These are phyloP conservation scores for Pythium grandisporangium DNA, from an alignment of 352 stramenopile species.

Conservation along the genomic window DNA sequence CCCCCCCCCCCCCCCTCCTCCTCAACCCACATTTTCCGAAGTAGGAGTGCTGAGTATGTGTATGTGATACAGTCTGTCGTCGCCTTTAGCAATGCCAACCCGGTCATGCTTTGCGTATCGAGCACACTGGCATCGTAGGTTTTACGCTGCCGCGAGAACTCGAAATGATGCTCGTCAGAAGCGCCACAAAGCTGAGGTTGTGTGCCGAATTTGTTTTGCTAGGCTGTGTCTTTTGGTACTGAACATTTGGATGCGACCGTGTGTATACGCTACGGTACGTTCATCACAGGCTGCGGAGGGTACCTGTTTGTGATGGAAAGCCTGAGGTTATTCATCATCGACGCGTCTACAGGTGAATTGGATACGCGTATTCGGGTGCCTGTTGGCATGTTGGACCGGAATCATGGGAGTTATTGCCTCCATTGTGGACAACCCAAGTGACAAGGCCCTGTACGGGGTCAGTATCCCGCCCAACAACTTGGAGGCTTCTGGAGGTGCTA, in stretches of 20 bases:
- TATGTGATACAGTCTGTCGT: constrained; percentile 7
- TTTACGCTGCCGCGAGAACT: background rate
- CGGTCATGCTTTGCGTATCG: constrained; percentile 7
- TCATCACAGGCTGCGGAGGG: background rate
- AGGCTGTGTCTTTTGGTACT: constrained; percentile 11
- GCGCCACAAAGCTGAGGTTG: too few relatives aligned
- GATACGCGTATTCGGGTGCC: constrained; percentile 27
- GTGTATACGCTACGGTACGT: constrained; percentile 31
- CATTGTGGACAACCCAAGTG: constrained; percentile 27
- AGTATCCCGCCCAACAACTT: too few relatives aligned
- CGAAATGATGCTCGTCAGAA: constrained; percentile 1
- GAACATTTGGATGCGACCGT: constrained; percentile 39
- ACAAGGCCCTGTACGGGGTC: constrained; percentile 37
- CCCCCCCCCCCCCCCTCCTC: too few relatives aligned
- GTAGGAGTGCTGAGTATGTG: constrained; percentile 1
- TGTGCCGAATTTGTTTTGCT: background rate
- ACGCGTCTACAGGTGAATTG: constrained; percentile 29
- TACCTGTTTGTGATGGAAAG: background rate
- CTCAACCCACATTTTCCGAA: background rate
- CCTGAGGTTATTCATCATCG: background rate
- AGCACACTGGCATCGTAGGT: constrained; percentile 4
- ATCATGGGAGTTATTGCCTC: constrained; percentile 21
- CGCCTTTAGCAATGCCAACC: constrained; percentile 14
- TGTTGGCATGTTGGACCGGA: constrained; percentile 34
- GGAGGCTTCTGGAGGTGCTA: too few relatives aligned